Conservation (phyloP, 306 rosid genomes). For the Cucumis hystrix region DNA sequence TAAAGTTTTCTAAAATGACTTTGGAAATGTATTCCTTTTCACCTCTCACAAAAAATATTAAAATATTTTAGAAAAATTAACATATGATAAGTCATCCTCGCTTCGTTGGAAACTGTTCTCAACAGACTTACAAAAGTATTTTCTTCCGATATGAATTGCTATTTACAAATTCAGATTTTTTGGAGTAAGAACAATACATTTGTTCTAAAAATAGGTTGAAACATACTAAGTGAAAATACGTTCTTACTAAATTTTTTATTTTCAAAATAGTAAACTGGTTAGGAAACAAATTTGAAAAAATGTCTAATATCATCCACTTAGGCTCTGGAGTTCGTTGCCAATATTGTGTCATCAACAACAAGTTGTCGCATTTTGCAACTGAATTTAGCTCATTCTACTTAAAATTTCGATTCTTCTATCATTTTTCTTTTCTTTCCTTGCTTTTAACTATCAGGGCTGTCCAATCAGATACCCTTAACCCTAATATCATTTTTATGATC, state of each 20-base stretch:
- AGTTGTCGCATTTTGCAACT: not conserved
- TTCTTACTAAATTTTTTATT: not conserved
- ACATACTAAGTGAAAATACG: not conserved
- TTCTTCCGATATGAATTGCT: not conserved
- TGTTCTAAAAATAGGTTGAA: not conserved
- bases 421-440: not conserved
- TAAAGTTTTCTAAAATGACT: too few species aligned
- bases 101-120: too few species aligned
- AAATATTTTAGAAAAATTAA: too few species aligned
- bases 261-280: not conserved
- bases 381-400: not conserved
- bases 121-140: too few species aligned
- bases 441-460: not conserved
- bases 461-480: not conserved
- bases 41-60: too few species aligned
- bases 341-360: not conserved
- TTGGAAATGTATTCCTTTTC: too few species aligned
- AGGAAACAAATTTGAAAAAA: not conserved
- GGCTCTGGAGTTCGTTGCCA: not conserved
- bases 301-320: not conserved
- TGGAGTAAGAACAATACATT: not conserved
- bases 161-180: not conserved
- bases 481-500: not conserved
- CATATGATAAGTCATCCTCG: too few species aligned
- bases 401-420: not conserved